A percentile compares a stretch with the other conserved stretches of the same genome.
Evolutionary conservation across 1,284 basidiomycete genomes (phyloP).

Genomic region (Cystobasidium sp.): DNA sequence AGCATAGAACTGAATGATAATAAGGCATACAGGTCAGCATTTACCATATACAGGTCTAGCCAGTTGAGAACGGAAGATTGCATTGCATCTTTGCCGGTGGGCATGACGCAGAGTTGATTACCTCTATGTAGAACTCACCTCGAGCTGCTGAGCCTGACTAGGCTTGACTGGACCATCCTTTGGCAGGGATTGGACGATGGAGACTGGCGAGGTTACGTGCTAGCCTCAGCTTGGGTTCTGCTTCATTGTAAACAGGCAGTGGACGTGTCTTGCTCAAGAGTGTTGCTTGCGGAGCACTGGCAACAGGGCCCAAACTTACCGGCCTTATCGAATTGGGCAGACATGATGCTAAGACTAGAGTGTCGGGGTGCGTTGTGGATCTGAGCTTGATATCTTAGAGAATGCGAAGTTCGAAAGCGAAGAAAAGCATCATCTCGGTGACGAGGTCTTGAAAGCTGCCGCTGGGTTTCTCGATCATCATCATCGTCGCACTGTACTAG

Average conservation of each 20-base stretch:
- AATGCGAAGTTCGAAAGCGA: background rate
- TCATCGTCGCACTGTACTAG: background rate
- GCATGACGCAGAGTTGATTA: background rate
- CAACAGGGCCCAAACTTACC: conserved; percentile 56
- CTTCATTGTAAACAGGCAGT: background rate
- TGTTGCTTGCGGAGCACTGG: too few species aligned
- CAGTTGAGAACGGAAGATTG: background rate
- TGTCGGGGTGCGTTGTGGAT: background rate
- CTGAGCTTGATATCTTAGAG: background rate
- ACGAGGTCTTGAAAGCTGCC: background rate
- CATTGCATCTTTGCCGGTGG: conserved; percentile 17
- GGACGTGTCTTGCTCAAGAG: too few species aligned
- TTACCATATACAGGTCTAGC: background rate
- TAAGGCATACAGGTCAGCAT: background rate
- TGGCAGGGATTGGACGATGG: conserved; percentile 63
- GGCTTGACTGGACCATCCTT: conserved; percentile 81
- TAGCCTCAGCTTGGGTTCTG: background rate
- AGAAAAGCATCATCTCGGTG: background rate
- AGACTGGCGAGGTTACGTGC: conserved; percentile 17
- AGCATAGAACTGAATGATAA: conserved; percentile 75
- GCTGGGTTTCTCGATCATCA: conserved; percentile 2
- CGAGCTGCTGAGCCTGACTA: conserved; percentile 65
- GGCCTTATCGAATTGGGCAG: conserved; percentile 76
- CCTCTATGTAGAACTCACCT: conserved; percentile 63
- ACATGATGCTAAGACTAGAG: conserved; percentile 6